Evolutionary conservation across 306 rosid species (phyloP).

Genomic region (Trichosanthes cucumerina): DNA sequence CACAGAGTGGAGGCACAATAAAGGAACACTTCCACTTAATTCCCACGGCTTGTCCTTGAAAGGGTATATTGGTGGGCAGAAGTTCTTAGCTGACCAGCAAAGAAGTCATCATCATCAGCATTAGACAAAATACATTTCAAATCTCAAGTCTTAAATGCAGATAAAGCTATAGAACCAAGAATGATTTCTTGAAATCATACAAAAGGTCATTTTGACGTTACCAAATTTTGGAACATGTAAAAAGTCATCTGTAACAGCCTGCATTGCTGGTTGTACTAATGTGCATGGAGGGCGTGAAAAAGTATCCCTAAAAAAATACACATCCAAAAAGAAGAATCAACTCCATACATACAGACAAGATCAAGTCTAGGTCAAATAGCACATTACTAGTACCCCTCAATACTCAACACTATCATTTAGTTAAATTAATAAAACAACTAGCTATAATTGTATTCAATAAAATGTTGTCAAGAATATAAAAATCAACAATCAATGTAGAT

Average conservation of each 20-base stretch:
- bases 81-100: constrained; percentile 57
- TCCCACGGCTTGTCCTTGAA: constrained; percentile 65
- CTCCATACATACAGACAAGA: neutral
- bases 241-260: constrained; percentile 30
- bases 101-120: constrained; percentile 16
- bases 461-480: neutral
- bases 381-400: neutral
- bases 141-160: neutral
- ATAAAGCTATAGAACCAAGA: neutral
- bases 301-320: constrained; percentile 56
- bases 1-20: constrained; percentile 67
- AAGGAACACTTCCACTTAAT: constrained; percentile 48
- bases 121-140: constrained; percentile 6
- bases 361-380: neutral
- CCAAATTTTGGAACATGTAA: constrained; percentile 66
- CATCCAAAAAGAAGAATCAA: neutral
- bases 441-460: neutral
- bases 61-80: constrained; percentile 91
- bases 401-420: neutral
- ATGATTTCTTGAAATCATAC: neutral
- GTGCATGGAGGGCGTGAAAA: constrained; percentile 72
- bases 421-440: neutral
- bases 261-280: constrained; percentile 89
- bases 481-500: neutral
- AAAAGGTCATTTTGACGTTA: constrained; percentile 21